Evolutionary conservation across 768 basidiomycete genomes (phyloP).

Genomic region (Asterophora lycoperdoides): DNA sequence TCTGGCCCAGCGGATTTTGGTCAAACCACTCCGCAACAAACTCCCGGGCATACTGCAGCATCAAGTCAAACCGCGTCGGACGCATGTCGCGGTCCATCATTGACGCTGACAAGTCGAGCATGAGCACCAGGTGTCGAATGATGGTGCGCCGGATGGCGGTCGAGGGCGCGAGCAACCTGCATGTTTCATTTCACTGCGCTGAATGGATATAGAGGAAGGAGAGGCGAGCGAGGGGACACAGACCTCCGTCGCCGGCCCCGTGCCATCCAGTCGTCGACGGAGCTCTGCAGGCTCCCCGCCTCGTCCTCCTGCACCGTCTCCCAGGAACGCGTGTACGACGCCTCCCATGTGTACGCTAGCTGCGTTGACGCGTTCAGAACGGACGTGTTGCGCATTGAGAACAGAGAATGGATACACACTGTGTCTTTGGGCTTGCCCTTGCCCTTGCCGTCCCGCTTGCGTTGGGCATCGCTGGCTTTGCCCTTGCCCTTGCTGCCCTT

Average conservation of each 20-base stretch:
- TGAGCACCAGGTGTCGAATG: constrained; percentile 88
- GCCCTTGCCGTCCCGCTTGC: constrained; percentile 24
- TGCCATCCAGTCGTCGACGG: constrained; percentile 87
- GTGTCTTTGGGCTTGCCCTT: constrained; percentile 56
- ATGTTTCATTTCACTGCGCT: constrained; percentile 1
- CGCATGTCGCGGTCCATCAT: constrained; percentile 98
- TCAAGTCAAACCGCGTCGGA: constrained; percentile 88
- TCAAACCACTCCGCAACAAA: constrained; percentile 98
- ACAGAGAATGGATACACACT: constrained; percentile 21
- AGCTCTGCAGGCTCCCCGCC: constrained; percentile 81
- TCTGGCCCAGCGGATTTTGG: constrained; percentile 97
- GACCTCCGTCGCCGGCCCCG: constrained; percentile 81
- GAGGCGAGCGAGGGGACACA: constrained; percentile 15
- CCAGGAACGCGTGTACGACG: constrained; percentile 91
- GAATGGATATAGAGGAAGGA: constrained; percentile 3
- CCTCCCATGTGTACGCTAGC: constrained; percentile 96
- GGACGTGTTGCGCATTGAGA: constrained; percentile 1
- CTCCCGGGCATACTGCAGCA: constrained; percentile 84
- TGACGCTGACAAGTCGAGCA: constrained; percentile 87
- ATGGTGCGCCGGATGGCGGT: constrained; percentile 90
- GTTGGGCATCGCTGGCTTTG: constrained; percentile 28
- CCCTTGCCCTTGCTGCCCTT: constrained; percentile 43
- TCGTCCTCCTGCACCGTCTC: constrained; percentile 97
- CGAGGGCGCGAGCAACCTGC: constrained; percentile 74
- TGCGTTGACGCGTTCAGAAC: constrained; percentile 23